Evolutionary conservation across 2,329 filamentous ascomycete genomes (phyloP), one percentile per base, ranked within the genome.

Genomic region (Alternaria infectoria): DNA sequence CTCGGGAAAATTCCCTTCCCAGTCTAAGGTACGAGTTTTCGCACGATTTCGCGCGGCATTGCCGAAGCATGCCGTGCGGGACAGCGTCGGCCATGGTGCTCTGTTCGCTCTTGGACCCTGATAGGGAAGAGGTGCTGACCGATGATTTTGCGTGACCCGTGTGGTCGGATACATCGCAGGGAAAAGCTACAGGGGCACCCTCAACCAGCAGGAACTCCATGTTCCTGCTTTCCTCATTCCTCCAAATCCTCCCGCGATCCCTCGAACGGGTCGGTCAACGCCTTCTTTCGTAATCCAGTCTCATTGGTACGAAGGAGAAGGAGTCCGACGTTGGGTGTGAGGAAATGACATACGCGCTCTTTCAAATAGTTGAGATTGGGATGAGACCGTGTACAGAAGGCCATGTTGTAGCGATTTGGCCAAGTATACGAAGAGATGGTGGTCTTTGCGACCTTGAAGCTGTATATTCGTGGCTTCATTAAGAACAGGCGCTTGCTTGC

Each of bases 241-340:
- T 60, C 45, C 61, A 45, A 63, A 63, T 63, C 61, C 61, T 63
- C 57, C 61, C 61, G 61, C 61, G 47, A 60, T 63, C 61, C 57
- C 45, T 60, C 51, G 36, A 36, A 36, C 21, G 50, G 28, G 54
- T 50, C 55, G 30, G 51, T 46, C 49, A 56, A 36, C 49, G 40
- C 57, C 47, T 21, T 55, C 54, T 21, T 54, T 26, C 32, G 19
- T 23, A 15, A 40, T 28, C 19, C 32, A 25, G 26, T 21, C n/a
- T 54, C 19, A 23, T 21, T 25, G 21, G 30, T 28, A 49, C 17
- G 25, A 46, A 10, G 36, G 36, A 40, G 36, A 40, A 40, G 30
- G 32, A 17, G 21, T 13, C 19, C 28, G 28, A 52, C 13, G 19
- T 9, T n/a, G 15, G 8, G 32, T 25, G 36, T 40, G n/a, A 40